phyloP scores from a whole-genome alignment of 73 alveolate species.

The Loxodes magnus region DNA sequence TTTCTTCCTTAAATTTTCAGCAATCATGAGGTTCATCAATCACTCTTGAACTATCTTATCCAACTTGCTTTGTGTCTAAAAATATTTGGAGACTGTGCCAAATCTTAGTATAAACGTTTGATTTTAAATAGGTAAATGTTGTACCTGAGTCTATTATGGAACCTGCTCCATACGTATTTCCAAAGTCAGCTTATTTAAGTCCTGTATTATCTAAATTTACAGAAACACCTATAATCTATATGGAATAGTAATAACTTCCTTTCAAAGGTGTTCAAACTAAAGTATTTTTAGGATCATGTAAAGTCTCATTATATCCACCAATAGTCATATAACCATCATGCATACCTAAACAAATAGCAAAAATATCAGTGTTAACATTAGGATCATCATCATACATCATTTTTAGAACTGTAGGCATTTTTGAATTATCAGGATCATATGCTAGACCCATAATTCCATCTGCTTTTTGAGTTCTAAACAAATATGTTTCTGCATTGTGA shows the following conservation, averaged over 20 bases:
- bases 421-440: conserved; percentile 23
- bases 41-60: conserved; percentile 21
- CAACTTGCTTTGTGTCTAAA: conserved; percentile 11
- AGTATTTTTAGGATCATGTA: conserved; percentile 19
- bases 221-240: neutral
- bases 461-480: conserved; percentile 72
- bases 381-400: conserved; percentile 30
- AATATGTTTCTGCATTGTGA: conserved; percentile 62
- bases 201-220: conserved; percentile 9
- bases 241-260: conserved; percentile 11
- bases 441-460: conserved; percentile 94
- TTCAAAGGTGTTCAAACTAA: conserved; percentile 26
- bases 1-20: conserved; percentile 16
- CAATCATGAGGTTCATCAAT: conserved; percentile 30
- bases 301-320: conserved; percentile 56
- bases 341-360: conserved; percentile 79
- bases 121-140: conserved; percentile 34
- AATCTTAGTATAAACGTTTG: conserved; percentile 19
- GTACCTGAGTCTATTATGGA: conserved; percentile 63
- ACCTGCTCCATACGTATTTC: conserved; percentile 3
- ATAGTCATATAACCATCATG: conserved; percentile 70
- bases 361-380: conserved; percentile 36
- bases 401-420: conserved; percentile 35
- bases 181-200: conserved; percentile 5
- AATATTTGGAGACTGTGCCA: conserved; percentile 9